Conservation (phyloP, 73 alveolate genomes). For the Blepharisma stoltei region DNA sequence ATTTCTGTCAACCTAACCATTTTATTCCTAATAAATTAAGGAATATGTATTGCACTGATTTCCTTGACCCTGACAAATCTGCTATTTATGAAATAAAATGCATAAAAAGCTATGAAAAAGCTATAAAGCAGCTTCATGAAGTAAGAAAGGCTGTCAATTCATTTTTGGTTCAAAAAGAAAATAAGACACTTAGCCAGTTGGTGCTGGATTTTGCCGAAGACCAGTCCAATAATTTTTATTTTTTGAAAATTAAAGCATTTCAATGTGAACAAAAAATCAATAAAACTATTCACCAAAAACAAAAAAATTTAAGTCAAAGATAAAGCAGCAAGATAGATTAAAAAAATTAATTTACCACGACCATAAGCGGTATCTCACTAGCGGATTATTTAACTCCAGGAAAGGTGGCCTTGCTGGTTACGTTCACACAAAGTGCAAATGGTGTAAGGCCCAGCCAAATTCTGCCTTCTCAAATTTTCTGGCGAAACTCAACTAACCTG, state of each 20-base stretch:
- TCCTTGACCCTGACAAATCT: background rate
- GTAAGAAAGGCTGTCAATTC: background rate
- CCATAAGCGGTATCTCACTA: no score
- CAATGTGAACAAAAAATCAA: background rate
- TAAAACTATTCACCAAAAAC: background rate
- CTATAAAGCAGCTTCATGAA: background rate
- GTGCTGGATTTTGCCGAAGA: slow-evolving; percentile 12
- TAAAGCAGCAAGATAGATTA: no score
- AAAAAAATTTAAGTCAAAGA: background rate
- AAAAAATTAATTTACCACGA: no score
- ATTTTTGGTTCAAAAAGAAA: background rate
- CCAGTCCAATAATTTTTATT: background rate
- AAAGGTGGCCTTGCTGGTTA: no score
- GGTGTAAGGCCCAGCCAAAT: no score
- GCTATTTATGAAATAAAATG: slow-evolving; percentile 11
- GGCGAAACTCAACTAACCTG: no score
- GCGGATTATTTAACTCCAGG: no score
- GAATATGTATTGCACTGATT: no score
- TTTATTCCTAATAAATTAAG: no score
- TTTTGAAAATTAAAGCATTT: background rate
- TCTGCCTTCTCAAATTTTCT: no score
- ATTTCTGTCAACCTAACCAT: no score
- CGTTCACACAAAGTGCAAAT: no score
- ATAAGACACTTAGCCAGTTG: background rate
- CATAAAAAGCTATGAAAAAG: background rate